Conservation (phyloP, 2,329 filamentous ascomycete genomes). For the Biscogniauxia mediterranea region DNA sequence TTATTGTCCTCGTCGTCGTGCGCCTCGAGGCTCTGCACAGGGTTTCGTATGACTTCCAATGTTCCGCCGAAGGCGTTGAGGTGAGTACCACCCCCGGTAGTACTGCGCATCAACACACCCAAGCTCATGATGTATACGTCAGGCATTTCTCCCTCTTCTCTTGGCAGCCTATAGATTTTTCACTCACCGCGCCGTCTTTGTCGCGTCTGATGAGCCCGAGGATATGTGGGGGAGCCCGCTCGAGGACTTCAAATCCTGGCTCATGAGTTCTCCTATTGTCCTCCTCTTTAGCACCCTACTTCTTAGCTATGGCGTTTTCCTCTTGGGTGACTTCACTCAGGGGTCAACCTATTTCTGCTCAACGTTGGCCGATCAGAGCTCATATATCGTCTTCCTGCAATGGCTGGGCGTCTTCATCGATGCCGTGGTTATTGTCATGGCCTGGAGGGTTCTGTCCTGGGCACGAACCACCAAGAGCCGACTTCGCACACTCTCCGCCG, state of each 20-base stretch:
- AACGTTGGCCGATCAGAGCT: conserved; percentile 38
- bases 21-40: conserved; percentile 48
- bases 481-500: conserved; percentile 43
- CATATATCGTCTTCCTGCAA: conserved; percentile 41
- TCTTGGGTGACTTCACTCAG: conserved; percentile 37
- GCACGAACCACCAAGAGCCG: conserved; percentile 46
- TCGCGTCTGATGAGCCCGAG: conserved; percentile 45
- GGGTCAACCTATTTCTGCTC: conserved; percentile 55
- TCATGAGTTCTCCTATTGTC: conserved; percentile 41
- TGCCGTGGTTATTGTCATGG: conserved; percentile 43
- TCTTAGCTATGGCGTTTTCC: conserved; percentile 44
- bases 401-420: conserved; percentile 46
- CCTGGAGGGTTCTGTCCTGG: conserved; percentile 54
- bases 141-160: conserved; percentile 48
- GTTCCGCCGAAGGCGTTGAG: conserved; percentile 49
- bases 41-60: conserved; percentile 49
- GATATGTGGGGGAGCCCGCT: conserved; percentile 43
- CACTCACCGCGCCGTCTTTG: conserved; percentile 33
- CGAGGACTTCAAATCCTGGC: conserved; percentile 49
- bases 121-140: conserved; percentile 1
- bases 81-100: conserved; percentile 26
- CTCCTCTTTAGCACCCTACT: conserved; percentile 37
- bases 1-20: conserved; percentile 44
- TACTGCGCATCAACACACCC: not conserved
- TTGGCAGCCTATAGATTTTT: conserved; percentile 46